Evolutionary conservation across 2,329 filamentous ascomycete genomes (phyloP), one percentile per base, ranked within the genome.

Genomic region (Cladobotryum protrusum): DNA sequence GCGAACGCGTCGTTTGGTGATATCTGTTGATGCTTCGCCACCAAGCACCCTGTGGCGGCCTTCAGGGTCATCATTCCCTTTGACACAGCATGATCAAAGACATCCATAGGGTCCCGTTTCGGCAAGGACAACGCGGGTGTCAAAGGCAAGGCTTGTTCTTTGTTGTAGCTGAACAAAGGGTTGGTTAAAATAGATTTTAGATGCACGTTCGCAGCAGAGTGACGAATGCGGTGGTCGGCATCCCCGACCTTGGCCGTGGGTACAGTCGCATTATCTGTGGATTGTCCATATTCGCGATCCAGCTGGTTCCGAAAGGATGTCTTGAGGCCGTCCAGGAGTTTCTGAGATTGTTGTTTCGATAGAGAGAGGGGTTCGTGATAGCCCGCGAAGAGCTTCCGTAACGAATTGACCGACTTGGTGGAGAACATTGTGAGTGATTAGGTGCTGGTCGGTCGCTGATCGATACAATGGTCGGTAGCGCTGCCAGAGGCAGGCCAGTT

Each of bases 181-280:
- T 81, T 82, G 45, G 73, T 71, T 13, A 83, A 73, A 48, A 83
- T 78, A 33, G 76, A 71, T 50, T 72, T 73, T n/a, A 82, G 61
- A 62, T 82, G 79, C 14, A 68, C 70, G 52, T 59, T 66, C 4
- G 67, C 61, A 24, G 67, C 66, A 11, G 68, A 68, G 43, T 63
- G 57, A 73, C 77, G 54, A 66, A 53, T 41, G 32, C 54, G 56
- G 17, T 54, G 46, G 19, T 45, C 52, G 12, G 53, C 29, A 24
- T 61, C 59, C 33, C 50, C 39, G 53, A 32, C 45, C 56, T 59
- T 41, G 59, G 45, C 34, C 24, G 24, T 29, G 24, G 45, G 47
- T n/a, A 45, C 53, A 9, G 51, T 52, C 33, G 42, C 55, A 35
- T 55, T 54, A 8, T 69, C 60, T 14, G 47, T 46, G 29, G 68